Percentiles rank a stretch among this genome's conserved stretches.
These are phyloP conservation scores for Boletus patriciae DNA, from an alignment of 768 basidiomycete species.

Conservation along the genomic window DNA sequence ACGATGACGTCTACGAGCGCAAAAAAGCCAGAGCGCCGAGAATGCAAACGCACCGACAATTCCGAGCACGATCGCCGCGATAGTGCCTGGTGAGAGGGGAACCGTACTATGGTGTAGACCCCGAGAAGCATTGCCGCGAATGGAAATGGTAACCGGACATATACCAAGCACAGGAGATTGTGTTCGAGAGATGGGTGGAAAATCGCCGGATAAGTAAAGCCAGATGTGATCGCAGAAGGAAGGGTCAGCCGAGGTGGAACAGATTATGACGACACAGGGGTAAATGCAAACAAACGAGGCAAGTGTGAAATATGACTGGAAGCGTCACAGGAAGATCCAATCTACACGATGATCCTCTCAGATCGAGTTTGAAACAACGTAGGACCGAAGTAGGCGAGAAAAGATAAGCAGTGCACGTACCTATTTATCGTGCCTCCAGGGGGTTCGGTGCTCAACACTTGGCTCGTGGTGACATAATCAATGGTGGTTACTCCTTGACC, in stretches of 20 bases:
- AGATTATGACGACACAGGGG: conserved; percentile 21
- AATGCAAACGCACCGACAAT: conserved; percentile 28
- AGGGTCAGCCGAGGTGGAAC: conserved; percentile 16
- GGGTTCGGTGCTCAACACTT: conserved; percentile 25
- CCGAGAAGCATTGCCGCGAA: conserved; percentile 5
- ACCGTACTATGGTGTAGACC: conserved; percentile 5
- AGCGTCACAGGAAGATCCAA: conserved; percentile 2
- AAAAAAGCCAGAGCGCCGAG: conserved; percentile 31
- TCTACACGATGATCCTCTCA: conserved; percentile 8
- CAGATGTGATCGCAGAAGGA: conserved; percentile 16
- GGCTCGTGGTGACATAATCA: conserved; percentile 19
- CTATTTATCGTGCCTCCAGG: conserved; percentile 3
- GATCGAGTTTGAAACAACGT: conserved; percentile 5
- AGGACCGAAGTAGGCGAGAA: not conserved
- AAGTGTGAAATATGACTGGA: conserved; percentile 4
- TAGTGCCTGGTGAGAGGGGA: conserved; percentile 24
- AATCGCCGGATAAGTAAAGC: conserved; percentile 11
- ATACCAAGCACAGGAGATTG: conserved; percentile 4
- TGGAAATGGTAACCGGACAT: conserved; percentile 1
- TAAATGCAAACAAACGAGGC: conserved; percentile 10
- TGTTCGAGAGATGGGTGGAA: conserved; percentile 1
- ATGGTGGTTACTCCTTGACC: conserved; percentile 17
- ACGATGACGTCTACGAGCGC: conserved; percentile 33
- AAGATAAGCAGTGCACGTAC: conserved; percentile 16
- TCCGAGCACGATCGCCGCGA: conserved; percentile 27